These are phyloP conservation scores for Papiliotrema flavescens DNA, from an alignment of 1,284 basidiomycete genomes.

Conservation along the genomic window DNA sequence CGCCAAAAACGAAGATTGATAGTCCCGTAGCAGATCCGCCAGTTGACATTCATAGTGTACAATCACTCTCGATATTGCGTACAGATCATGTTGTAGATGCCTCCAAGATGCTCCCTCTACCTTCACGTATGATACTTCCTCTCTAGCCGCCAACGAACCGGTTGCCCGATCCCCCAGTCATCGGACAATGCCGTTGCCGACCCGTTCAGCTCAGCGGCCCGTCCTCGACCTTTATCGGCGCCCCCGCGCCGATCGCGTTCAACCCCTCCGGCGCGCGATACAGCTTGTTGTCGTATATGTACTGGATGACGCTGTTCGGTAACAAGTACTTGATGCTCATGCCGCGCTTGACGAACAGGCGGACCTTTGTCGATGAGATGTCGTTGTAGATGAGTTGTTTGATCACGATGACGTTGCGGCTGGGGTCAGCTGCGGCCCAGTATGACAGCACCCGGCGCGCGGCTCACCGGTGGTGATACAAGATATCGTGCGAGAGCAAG, in stretches of 20 bases:
- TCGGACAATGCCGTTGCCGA: no score
- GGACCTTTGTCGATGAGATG: conserved; percentile 91
- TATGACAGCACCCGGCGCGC: not conserved
- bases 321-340: conserved; percentile 91
- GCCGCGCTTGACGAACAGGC: conserved; percentile 82
- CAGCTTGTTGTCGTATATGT: conserved; percentile 65
- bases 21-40: no score
- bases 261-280: conserved; percentile 26
- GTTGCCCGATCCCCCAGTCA: not conserved
- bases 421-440: conserved; percentile 8
- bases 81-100: no score
- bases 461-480: conserved; percentile 53
- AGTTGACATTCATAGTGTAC: no score
- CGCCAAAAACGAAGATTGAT: no score
- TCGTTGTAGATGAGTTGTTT: conserved; percentile 98
- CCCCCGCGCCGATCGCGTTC: not conserved
- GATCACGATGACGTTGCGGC: conserved; percentile 85
- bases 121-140: no score
- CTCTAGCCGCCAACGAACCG: no score
- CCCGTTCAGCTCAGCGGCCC: not conserved
- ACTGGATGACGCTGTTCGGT: conserved; percentile 87
- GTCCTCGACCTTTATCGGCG: not conserved
- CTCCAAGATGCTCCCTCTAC: no score
- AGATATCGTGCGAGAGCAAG: conserved; percentile 55
- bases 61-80: no score